Percentiles rank a stretch among this genome's conserved stretches.
Evolutionary conservation across 192 early-diverging fungal species (phyloP).

Genomic region (Endogone sp.): DNA sequence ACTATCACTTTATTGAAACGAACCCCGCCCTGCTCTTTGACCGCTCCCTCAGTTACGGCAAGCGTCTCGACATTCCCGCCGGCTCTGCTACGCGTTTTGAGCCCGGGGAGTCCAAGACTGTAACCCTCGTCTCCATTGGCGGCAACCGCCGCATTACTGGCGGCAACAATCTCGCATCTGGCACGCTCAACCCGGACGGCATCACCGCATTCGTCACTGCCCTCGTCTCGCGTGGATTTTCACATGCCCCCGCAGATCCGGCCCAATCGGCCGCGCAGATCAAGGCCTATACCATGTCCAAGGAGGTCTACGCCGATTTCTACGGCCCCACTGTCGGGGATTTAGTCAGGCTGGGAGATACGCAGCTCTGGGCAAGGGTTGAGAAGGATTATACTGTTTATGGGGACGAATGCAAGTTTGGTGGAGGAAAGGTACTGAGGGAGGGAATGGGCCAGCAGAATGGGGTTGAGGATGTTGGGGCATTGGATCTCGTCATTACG

Average conservation of each 20-base stretch:
- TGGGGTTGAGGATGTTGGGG: slow-evolving; percentile 56
- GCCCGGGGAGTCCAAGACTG: slow-evolving; percentile 87
- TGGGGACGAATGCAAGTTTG: slow-evolving; percentile 97
- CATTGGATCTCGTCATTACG: slow-evolving; percentile 93
- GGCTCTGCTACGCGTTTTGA: slow-evolving; percentile 96
- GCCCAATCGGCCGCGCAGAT: slow-evolving; percentile 39
- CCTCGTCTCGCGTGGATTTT: slow-evolving; percentile 52
- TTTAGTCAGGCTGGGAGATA: slow-evolving; percentile 83
- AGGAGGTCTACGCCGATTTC: slow-evolving; percentile 80
- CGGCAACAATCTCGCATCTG: slow-evolving; percentile 81
- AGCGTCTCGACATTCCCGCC: slow-evolving; percentile 87
- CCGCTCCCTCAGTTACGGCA: slow-evolving; percentile 78
- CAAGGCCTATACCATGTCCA: slow-evolving; percentile 63
- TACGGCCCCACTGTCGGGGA: slow-evolving; percentile 95
- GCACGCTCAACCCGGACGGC: slow-evolving; percentile 51
- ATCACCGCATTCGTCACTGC: too few species aligned
- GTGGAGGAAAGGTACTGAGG: slow-evolving; percentile 89
- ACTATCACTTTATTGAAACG: slow-evolving; percentile 96
- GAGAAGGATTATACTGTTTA: slow-evolving; percentile 89
- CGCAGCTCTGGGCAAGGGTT: slow-evolving; percentile 76
- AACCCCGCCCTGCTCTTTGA: slow-evolving; percentile 83
- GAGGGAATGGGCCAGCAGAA: slow-evolving; percentile 95
- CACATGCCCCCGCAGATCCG: slow-evolving; percentile 54
- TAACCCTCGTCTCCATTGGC: slow-evolving; percentile 78
- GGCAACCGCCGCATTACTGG: slow-evolving; percentile 78